Conservation (phyloP, 2,329 filamentous ascomycete genomes). For the Aurifilum marmelostoma region DNA sequence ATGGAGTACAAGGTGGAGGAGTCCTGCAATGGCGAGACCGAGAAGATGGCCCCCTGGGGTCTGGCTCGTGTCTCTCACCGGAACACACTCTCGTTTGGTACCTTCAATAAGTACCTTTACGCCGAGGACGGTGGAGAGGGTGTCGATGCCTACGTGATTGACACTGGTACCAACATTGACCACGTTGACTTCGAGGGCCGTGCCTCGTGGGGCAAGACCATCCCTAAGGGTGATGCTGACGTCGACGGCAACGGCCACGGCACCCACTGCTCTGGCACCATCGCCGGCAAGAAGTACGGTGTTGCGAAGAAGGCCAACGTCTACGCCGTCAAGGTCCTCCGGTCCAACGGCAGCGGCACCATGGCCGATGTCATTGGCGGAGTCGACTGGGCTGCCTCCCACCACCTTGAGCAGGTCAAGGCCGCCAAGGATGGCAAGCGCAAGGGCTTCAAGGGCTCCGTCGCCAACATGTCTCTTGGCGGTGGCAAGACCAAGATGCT, state of each 20-base stretch:
- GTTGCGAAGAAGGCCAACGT: slow-evolving; percentile 98
- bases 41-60: slow-evolving; percentile 98
- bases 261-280: slow-evolving; percentile 98
- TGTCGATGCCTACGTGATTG: slow-evolving; percentile 98
- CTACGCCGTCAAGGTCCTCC: slow-evolving; percentile 97
- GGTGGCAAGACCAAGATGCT: slow-evolving; percentile 95
- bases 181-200: slow-evolving; percentile 98
- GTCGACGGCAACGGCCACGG: slow-evolving; percentile 97
- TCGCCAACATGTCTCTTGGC: slow-evolving; percentile 99
- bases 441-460: slow-evolving; percentile 98
- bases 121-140: slow-evolving; percentile 88
- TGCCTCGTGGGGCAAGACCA: slow-evolving; percentile 95
- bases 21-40: slow-evolving; percentile 61
- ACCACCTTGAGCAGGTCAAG: slow-evolving; percentile 76
- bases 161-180: slow-evolving; percentile 91
- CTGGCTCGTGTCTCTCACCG: slow-evolving; percentile 97
- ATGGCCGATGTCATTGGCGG: slow-evolving; percentile 99
- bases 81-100: slow-evolving; percentile 81
- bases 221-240: slow-evolving; percentile 82
- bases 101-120: slow-evolving; percentile 98
- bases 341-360: slow-evolving; percentile 94
- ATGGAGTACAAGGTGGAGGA: slow-evolving; percentile 55
- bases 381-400: slow-evolving; percentile 88
- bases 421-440: slow-evolving; percentile 83
- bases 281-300: slow-evolving; percentile 98